Percentiles rank a stretch among this genome's conserved stretches.
Conservation (phyloP, 352 stramenopile species). For the Phytophthora citricola region DNA sequence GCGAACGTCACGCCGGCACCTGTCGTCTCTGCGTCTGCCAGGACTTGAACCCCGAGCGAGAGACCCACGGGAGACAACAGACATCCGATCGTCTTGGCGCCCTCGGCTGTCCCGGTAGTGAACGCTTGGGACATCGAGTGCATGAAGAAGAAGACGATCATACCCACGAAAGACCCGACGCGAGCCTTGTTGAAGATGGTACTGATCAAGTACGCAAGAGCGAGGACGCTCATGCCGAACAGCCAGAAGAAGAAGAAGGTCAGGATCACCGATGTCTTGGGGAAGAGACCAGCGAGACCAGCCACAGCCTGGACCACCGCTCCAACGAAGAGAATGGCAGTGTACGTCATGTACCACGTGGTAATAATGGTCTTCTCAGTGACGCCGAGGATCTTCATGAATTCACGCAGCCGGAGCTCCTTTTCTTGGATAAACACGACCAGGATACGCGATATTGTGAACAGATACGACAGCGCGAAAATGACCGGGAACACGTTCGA, state of each 20-base stretch:
- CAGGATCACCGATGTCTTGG: slow-evolving; percentile 47
- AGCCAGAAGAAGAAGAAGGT: slow-evolving; percentile 85
- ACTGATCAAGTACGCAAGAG: slow-evolving; percentile 58
- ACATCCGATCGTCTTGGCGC: slow-evolving; percentile 53
- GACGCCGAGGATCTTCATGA: slow-evolving; percentile 92
- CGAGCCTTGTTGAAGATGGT: slow-evolving; percentile 80
- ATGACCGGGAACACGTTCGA: slow-evolving; percentile 80
- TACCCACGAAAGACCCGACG: slow-evolving; percentile 65
- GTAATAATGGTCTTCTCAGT: slow-evolving; percentile 69
- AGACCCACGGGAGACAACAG: slow-evolving; percentile 70
- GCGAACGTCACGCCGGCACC: slow-evolving; percentile 52
- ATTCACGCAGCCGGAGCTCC: slow-evolving; percentile 87
- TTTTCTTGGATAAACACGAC: slow-evolving; percentile 91
- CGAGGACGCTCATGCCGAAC: slow-evolving; percentile 54
- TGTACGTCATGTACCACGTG: slow-evolving; percentile 89
- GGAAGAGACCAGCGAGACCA: slow-evolving; percentile 49
- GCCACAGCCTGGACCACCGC: slow-evolving; percentile 59
- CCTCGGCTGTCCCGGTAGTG: slow-evolving; percentile 22
- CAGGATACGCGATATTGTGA: slow-evolving; percentile 84
- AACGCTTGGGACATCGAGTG: slow-evolving; percentile 67
- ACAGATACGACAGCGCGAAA: slow-evolving; percentile 91
- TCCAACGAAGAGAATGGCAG: slow-evolving; percentile 76
- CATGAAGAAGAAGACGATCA: slow-evolving; percentile 89
- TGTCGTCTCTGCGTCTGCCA: slow-evolving; percentile 58
- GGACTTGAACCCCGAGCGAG: slow-evolving; percentile 63